Percentiles rank a stretch among this genome's conserved stretches.
Evolutionary conservation across 1,139 yeast species (phyloP).

Genomic region (Candida pseudocylindracea): DNA sequence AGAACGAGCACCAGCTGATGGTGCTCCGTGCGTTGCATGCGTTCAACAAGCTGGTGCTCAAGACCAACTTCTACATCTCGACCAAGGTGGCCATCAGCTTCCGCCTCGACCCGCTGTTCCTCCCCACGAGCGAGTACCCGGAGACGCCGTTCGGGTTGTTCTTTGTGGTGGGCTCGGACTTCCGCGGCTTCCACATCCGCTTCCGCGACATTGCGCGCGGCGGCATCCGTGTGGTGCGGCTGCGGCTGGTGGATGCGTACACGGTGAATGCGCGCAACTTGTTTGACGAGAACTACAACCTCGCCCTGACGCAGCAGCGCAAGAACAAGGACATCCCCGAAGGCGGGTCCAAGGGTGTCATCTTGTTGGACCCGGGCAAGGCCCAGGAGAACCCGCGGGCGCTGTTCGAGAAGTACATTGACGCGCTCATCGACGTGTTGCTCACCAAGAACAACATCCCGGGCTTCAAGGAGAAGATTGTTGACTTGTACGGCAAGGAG

Average conservation of each 20-base stretch:
- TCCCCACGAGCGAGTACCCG: slow-evolving; percentile 75
- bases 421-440: slow-evolving; percentile 70
- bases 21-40: slow-evolving; percentile 66
- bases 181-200: slow-evolving; percentile 93
- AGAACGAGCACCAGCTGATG: slow-evolving; percentile 58
- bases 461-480: slow-evolving; percentile 66
- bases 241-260: slow-evolving; percentile 72
- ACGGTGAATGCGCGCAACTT: slow-evolving; percentile 68
- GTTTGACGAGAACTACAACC: slow-evolving; percentile 89
- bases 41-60: slow-evolving; percentile 72
- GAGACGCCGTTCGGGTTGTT: slow-evolving; percentile 90
- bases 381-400: slow-evolving; percentile 71
- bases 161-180: slow-evolving; percentile 88
- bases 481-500: slow-evolving; percentile 62
- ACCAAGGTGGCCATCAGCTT: slow-evolving; percentile 91
- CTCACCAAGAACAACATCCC: slow-evolving; percentile 42
- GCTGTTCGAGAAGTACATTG: slow-evolving; percentile 85
- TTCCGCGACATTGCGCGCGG: slow-evolving; percentile 97
- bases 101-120: slow-evolving; percentile 68
- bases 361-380: slow-evolving; percentile 57
- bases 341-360: slow-evolving; percentile 98
- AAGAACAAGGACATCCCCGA: slow-evolving; percentile 97
- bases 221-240: slow-evolving; percentile 88
- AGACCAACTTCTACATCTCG: slow-evolving; percentile 86
- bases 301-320: slow-evolving; percentile 91